Conservation (phyloP, 1,139 yeast species). For the Yamadazyma atmosphaerica region DNA sequence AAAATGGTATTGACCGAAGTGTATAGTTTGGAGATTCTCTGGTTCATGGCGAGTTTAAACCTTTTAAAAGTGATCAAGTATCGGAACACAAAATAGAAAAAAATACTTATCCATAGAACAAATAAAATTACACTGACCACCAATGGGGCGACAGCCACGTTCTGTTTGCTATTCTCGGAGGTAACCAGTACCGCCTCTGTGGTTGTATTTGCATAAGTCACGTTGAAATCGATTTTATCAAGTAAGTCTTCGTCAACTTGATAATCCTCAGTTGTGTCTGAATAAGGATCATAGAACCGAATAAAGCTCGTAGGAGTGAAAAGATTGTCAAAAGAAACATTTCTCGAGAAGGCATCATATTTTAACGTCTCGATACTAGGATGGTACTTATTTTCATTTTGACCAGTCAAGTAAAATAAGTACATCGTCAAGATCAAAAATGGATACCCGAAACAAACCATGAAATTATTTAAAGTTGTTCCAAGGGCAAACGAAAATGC, state of each 20-base stretch:
- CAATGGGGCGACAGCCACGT: conserved; percentile 16
- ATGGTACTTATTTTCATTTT: conserved; percentile 14
- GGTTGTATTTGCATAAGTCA: conserved; percentile 4
- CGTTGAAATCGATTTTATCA: neutral
- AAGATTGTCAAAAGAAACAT: conserved; percentile 28
- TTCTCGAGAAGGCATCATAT: conserved; percentile 26
- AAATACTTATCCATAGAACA: conserved; percentile 32
- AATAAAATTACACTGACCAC: conserved; percentile 33
- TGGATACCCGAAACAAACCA: conserved; percentile 44
- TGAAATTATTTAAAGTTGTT: conserved; percentile 29
- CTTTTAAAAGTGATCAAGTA: conserved; percentile 25
- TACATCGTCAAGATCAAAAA: conserved; percentile 44
- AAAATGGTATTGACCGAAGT: conserved; percentile 49
- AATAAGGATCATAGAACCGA: conserved; percentile 4
- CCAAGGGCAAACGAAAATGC: conserved; percentile 33
- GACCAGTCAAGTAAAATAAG: conserved; percentile 30
- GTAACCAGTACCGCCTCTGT: conserved; percentile 1
- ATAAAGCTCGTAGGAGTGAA: conserved; percentile 18
- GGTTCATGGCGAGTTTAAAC: conserved; percentile 18
- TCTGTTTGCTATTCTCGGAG: neutral
- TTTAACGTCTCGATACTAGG: conserved; percentile 20
- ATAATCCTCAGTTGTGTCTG: conserved; percentile 3
- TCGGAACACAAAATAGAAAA: conserved; percentile 31
- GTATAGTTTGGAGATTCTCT: conserved; percentile 38
- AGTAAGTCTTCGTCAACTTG: conserved; percentile 6